Conservation (phyloP, 2,329 filamentous ascomycete genomes). For the Fusarium pseudonygamai region DNA sequence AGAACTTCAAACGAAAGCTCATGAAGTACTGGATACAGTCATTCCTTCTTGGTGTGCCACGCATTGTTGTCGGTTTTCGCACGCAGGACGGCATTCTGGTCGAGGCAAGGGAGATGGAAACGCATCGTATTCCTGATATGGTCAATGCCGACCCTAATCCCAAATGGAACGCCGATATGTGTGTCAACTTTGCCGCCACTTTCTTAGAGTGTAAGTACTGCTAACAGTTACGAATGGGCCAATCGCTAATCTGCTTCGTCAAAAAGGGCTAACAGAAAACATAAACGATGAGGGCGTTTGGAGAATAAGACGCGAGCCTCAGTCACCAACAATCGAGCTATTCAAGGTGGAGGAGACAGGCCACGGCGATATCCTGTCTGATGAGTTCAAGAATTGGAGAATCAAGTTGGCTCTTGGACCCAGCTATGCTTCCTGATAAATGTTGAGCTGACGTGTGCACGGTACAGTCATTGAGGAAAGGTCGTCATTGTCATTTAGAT, state of each 20-base stretch:
- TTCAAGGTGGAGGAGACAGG: slow-evolving; percentile 76
- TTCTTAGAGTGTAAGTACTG: slow-evolving; percentile 77
- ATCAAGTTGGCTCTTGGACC: slow-evolving; percentile 61
- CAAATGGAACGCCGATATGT: slow-evolving; percentile 91
- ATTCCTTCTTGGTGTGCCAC: slow-evolving; percentile 91
- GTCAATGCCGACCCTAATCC: slow-evolving; percentile 72
- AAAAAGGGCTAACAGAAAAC: slow-evolving; percentile 68
- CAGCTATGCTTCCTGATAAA: slow-evolving; percentile 18
- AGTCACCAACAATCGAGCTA: slow-evolving; percentile 74
- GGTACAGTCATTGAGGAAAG: not conserved
- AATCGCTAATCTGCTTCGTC: slow-evolving; percentile 4
- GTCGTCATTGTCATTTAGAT: not conserved
- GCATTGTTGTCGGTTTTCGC: slow-evolving; percentile 90
- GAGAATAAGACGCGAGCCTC: slow-evolving; percentile 75
- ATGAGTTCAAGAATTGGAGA: slow-evolving; percentile 80
- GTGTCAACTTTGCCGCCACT: slow-evolving; percentile 85
- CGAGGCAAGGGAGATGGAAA: slow-evolving; percentile 81
- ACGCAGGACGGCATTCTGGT: slow-evolving; percentile 75
- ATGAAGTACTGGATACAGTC: slow-evolving; percentile 98
- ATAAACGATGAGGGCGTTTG: slow-evolving; percentile 80
- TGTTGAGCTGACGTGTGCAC: not conserved
- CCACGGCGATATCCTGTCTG: slow-evolving; percentile 78
- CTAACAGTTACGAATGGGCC: not conserved
- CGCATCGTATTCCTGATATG: slow-evolving; percentile 78
- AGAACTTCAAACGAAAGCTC: slow-evolving; percentile 87